Conservation (phyloP, 2,329 filamentous ascomycete genomes). For the Monosporascus ibericus region DNA sequence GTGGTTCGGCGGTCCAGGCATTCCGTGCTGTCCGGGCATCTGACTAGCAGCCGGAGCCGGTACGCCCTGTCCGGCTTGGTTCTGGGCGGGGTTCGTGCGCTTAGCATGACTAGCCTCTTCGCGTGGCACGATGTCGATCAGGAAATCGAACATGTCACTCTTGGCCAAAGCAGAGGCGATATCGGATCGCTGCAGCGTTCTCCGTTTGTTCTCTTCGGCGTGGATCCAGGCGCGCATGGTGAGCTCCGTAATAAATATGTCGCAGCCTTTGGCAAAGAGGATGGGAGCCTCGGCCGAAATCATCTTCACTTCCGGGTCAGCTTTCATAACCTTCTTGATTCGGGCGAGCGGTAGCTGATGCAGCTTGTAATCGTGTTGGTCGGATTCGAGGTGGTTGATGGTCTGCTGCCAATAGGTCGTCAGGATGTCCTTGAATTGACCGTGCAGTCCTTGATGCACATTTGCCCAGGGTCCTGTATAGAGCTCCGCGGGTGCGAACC, state of each 20-base stretch:
- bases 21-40: slow-evolving; percentile 46
- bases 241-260: slow-evolving; percentile 97
- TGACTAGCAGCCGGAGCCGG: slow-evolving; percentile 42
- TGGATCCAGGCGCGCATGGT: slow-evolving; percentile 99
- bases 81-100: slow-evolving; percentile 53
- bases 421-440: slow-evolving; percentile 91
- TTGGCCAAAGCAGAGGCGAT: slow-evolving; percentile 94
- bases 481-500: slow-evolving; percentile 85
- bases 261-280: slow-evolving; percentile 94
- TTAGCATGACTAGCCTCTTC: slow-evolving; percentile 91
- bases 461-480: slow-evolving; percentile 96
- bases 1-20: slow-evolving; percentile 49
- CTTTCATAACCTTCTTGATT: slow-evolving; percentile 99
- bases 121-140: slow-evolving; percentile 96
- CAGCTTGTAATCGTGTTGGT: slow-evolving; percentile 96
- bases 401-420: slow-evolving; percentile 99
- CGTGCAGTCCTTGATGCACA: slow-evolving; percentile 90
- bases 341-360: slow-evolving; percentile 95
- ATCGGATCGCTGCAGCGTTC: slow-evolving; percentile 90
- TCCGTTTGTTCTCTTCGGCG: slow-evolving; percentile 95
- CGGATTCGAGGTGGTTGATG: slow-evolving; percentile 89
- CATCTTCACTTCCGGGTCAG: slow-evolving; percentile 99
- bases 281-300: slow-evolving; percentile 98
- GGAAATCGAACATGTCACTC: slow-evolving; percentile 99
- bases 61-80: slow-evolving; percentile 33